Evolutionary conservation across 257 asterid species (phyloP), one percentile per base, ranked within the genome.

Genomic region (Solanum pennellii): DNA sequence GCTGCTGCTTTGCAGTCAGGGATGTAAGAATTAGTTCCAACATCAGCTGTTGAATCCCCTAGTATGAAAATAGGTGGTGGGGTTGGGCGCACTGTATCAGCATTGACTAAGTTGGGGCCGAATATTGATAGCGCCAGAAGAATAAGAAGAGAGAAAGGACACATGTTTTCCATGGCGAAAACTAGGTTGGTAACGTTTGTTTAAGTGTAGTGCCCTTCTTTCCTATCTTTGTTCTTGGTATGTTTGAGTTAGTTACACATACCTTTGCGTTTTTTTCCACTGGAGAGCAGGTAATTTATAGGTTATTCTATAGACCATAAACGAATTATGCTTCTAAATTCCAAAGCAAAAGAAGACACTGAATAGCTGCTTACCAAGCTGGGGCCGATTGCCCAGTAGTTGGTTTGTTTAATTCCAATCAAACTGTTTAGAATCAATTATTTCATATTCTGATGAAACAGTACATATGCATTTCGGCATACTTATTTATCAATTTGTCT

Each of bases 21-120:
- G 83, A 93, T 73, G 88, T 85, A 90, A 27, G 90, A 86, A 60
- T 95, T 94, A 3, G 98, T 95, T 88, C 98, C 98, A 27, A 94
- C 97, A 41, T 95, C 98, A 1, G 94, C 98, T 9, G 98, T 95
- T 6, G 98, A 95, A 87, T 94, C 96, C 4, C 98, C 98, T 7
- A 95, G 87, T 5, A 94, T 84, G 91, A 93, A 93, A 82, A 93
- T 86, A 21, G 96, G 87, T 2, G 96, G 92, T 21, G 85, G 89
- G 7, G 84, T 49, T 21, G 91, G 71, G 12, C 5, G 20, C 21
- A 10, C 45, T 31, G 31, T 66, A 31, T 49, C 85, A 18, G 45
- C 93, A 31, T 87, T 90, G 52, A 91, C 92, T 15, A 79, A 86
- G 87, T 82, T 89, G 88, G 91, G 86, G 84, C 49, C 74, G 27